phyloP scores from a whole-genome alignment of 148 eudicot species.

The Camellia sinensis region DNA sequence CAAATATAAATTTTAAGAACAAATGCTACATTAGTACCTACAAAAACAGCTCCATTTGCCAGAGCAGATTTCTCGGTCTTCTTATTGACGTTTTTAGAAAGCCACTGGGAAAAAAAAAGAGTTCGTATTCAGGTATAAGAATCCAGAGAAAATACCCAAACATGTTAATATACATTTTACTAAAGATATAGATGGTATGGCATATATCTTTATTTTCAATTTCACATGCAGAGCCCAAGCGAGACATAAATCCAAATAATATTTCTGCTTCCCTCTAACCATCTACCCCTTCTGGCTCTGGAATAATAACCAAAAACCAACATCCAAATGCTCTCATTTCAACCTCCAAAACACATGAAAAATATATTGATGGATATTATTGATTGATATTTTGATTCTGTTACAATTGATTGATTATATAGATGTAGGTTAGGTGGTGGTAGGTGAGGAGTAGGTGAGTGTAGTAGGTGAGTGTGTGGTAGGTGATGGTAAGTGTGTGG shows the following conservation, averaged over 20 bases:
- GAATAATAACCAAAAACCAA: neutral
- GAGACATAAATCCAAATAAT: neutral
- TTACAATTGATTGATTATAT: too few species aligned
- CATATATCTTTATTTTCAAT: neutral
- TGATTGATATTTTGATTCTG: too few species aligned
- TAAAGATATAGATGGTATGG: neutral
- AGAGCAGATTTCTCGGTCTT: constrained; percentile 58
- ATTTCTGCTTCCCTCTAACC: too few species aligned
- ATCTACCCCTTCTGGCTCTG: too few species aligned
- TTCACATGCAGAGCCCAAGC: neutral
- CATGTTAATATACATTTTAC: neutral
- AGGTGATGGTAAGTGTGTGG: too few species aligned
- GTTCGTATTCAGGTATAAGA: neutral
- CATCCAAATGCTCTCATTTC: neutral
- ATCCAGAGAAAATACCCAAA: neutral
- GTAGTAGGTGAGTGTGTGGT: too few species aligned
- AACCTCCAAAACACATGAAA: too few species aligned
- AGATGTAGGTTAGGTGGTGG: too few species aligned
- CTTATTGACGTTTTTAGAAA: constrained; percentile 62
- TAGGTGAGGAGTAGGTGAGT: too few species aligned
- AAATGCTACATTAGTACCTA: constrained; percentile 32
- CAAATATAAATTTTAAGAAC: neutral
- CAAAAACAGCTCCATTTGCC: constrained; percentile 45
- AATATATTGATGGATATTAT: too few species aligned
- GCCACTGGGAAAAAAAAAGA: constrained; percentile 56